A percentile compares a stretch with the other conserved stretches of the same genome.
Evolutionary conservation across 495 filamentous ascomycete species (phyloP).

Genomic region (Lichenothelia convexa): DNA sequence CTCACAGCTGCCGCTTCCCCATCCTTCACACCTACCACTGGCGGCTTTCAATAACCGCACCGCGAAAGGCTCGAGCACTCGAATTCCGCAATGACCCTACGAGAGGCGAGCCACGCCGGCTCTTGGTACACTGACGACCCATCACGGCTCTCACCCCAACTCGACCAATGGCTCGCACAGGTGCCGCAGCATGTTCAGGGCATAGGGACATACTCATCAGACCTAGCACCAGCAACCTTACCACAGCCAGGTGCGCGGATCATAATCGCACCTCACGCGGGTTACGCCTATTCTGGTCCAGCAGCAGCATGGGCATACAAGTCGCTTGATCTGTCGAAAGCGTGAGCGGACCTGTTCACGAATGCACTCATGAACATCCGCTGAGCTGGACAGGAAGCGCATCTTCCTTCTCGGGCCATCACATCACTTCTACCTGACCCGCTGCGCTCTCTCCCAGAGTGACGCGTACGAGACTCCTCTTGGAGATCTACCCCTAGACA

Average conservation of each 20-base stretch:
- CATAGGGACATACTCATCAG: slow-evolving; percentile 19
- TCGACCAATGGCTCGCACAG: slow-evolving; percentile 59
- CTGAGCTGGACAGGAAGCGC: slow-evolving; percentile 40
- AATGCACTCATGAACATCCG: background rate
- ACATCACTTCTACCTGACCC: slow-evolving; percentile 65
- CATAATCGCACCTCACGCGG: slow-evolving; percentile 93
- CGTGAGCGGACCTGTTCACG: slow-evolving; percentile 29
- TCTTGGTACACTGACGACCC: slow-evolving; percentile 68
- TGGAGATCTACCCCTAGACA: slow-evolving; percentile 61
- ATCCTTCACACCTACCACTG: background rate
- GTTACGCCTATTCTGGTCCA: slow-evolving; percentile 86
- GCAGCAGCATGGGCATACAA: slow-evolving; percentile 94
- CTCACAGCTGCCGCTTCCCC: background rate
- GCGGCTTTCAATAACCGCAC: too few species aligned
- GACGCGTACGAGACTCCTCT: slow-evolving; percentile 70
- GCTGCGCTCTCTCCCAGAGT: slow-evolving; percentile 59
- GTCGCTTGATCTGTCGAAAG: slow-evolving; percentile 62
- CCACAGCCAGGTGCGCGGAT: slow-evolving; percentile 64
- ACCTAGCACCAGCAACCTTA: slow-evolving; percentile 30
- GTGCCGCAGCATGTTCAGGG: slow-evolving; percentile 42
- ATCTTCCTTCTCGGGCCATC: slow-evolving; percentile 91
- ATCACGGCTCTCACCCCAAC: slow-evolving; percentile 41
- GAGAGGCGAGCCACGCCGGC: slow-evolving; percentile 52
- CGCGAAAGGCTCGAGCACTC: too few species aligned
- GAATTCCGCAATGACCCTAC: slow-evolving; percentile 34